Conservation (phyloP, 192 early-diverging fungal species). For the Entophlyctis luteolus region DNA sequence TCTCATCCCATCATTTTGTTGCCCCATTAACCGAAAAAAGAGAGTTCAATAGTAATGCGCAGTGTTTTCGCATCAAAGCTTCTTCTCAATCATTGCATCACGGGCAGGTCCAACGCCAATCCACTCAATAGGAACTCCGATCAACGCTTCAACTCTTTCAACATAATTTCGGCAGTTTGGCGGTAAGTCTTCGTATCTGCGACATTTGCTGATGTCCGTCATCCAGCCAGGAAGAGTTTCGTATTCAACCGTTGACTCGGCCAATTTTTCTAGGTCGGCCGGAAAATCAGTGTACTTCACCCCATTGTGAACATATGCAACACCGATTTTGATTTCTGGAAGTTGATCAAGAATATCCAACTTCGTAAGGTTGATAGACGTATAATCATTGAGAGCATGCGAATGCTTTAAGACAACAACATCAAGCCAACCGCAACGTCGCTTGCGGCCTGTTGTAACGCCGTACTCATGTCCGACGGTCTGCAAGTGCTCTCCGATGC, state of each 20-base stretch:
- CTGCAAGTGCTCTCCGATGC: conserved; percentile 81
- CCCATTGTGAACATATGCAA: conserved; percentile 80
- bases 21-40: too few relatives aligned
- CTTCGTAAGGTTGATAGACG: conserved; percentile 90
- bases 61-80: too few relatives aligned
- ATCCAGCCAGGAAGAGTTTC: conserved; percentile 91
- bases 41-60: too few relatives aligned
- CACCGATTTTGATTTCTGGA: conserved; percentile 86
- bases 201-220: conserved; percentile 79
- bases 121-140: conserved; percentile 87
- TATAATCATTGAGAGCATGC: conserved; percentile 93
- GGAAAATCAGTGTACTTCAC: conserved; percentile 78
- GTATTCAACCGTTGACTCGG: conserved; percentile 79
- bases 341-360: conserved; percentile 89
- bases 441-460: conserved; percentile 88
- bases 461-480: conserved; percentile 84
- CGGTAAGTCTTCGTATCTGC: conserved; percentile 77
- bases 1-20: too few relatives aligned
- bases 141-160: conserved; percentile 75
- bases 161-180: conserved; percentile 85
- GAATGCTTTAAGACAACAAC: conserved; percentile 88
- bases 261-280: conserved; percentile 77
- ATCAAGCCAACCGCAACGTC: conserved; percentile 98
- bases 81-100: conserved; percentile 66
- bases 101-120: conserved; percentile 90